Conservation (phyloP, 352 stramenopile species). For the Pythium oligandrum region DNA sequence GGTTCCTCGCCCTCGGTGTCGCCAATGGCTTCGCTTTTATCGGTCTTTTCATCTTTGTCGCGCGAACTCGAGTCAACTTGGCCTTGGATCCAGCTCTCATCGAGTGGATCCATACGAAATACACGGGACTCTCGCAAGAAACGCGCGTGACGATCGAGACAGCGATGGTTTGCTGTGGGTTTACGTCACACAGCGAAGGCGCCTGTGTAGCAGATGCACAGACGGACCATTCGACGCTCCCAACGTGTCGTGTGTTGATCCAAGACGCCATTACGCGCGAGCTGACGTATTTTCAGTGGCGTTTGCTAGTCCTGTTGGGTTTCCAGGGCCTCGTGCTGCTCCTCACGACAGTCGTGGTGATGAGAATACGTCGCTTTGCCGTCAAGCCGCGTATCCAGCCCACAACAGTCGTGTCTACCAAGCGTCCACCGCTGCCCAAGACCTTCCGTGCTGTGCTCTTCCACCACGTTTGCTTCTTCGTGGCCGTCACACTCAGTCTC, state of each 20-base stretch:
- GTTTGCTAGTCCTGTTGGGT: constrained; percentile 1
- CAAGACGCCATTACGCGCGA: constrained; percentile 10
- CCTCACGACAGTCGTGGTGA: background rate
- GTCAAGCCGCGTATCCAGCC: background rate
- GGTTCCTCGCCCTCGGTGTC: constrained; percentile 5
- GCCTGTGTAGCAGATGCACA: constrained; percentile 3
- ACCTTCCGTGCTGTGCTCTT: too few relatives aligned
- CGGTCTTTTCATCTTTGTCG: constrained; percentile 5
- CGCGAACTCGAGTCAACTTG: constrained; percentile 13
- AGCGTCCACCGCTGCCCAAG: too few relatives aligned
- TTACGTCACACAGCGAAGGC: constrained; percentile 10
- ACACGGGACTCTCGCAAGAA: constrained; percentile 13
- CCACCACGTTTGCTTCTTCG: too few relatives aligned
- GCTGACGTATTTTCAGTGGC: background rate
- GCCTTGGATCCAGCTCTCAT: constrained; percentile 15
- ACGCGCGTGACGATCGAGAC: constrained; percentile 23
- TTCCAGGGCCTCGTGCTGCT: constrained; percentile 6
- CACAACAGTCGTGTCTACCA: background rate
- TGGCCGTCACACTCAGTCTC: background rate
- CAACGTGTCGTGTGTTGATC: constrained; percentile 13
- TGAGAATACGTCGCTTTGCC: constrained; percentile 10
- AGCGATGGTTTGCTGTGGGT: constrained; percentile 26
- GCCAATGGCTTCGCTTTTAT: constrained; percentile 5
- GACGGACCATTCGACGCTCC: background rate
- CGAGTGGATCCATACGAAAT: constrained; percentile 14